Percentiles rank a stretch among this genome's conserved stretches.
These are phyloP conservation scores for Vanrija sp. DNA, from an alignment of 1,284 basidiomycete species.

Conservation along the genomic window DNA sequence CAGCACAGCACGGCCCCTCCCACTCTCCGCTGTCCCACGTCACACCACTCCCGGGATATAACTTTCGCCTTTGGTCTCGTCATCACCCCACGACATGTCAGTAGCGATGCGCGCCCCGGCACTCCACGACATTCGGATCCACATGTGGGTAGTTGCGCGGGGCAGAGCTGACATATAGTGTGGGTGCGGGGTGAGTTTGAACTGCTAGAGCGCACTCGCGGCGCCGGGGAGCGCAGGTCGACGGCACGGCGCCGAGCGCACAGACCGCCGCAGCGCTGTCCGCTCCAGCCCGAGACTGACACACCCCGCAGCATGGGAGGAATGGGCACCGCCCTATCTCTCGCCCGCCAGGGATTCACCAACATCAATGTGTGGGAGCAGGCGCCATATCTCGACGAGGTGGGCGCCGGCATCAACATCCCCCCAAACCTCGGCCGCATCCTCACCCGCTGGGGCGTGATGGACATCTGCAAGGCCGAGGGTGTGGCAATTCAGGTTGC, in stretches of 20 bases:
- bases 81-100: neutral
- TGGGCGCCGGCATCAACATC: slow-evolving; percentile 43
- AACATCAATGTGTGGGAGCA: slow-evolving; percentile 39
- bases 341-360: slow-evolving; percentile 33
- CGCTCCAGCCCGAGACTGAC: neutral
- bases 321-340: slow-evolving; percentile 33
- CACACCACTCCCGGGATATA: too few species aligned
- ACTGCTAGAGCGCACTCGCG: neutral
- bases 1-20: too few species aligned
- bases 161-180: slow-evolving; percentile 7
- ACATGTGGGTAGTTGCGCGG: slow-evolving; percentile 11
- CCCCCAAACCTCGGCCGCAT: slow-evolving; percentile 38
- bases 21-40: too few species aligned
- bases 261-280: neutral
- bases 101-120: slow-evolving; percentile 7
- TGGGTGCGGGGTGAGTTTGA: slow-evolving; percentile 9
- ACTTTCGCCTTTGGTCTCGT: too few species aligned
- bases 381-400: slow-evolving; percentile 33
- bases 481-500: slow-evolving; percentile 33
- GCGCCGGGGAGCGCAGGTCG: too few species aligned
- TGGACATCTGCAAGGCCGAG: slow-evolving; percentile 29
- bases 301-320: slow-evolving; percentile 35
- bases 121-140: slow-evolving; percentile 15
- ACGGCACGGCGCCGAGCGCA: too few species aligned
- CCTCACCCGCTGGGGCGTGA: slow-evolving; percentile 29